Conservation (phyloP, 495 filamentous ascomycete genomes). For the Daldinia concentrica region DNA sequence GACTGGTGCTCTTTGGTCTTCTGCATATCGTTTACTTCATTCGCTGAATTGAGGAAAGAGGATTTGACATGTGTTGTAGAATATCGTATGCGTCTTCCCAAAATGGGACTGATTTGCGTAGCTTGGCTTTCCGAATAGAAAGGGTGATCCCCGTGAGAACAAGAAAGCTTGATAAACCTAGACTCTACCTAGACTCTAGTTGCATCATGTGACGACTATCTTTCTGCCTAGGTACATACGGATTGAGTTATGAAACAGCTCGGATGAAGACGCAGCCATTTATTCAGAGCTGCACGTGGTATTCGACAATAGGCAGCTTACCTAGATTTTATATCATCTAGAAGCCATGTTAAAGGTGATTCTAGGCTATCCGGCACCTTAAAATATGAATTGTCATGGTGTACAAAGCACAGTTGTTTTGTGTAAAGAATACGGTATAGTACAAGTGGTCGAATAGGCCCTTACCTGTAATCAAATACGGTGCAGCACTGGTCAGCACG, state of each 20-base stretch:
- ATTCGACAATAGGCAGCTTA: conserved; percentile 30
- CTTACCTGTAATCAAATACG: conserved; percentile 12
- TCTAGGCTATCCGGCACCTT: background rate
- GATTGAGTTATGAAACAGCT: conserved; percentile 14
- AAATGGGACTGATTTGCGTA: conserved; percentile 27
- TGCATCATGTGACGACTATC: conserved; percentile 28
- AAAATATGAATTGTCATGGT: conserved; percentile 1
- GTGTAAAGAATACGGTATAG: conserved; percentile 28
- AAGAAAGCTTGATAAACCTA: conserved; percentile 7
- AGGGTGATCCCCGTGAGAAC: conserved; percentile 17
- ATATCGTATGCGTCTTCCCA: conserved; percentile 34
- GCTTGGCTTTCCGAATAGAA: conserved; percentile 17
- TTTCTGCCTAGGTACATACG: background rate
- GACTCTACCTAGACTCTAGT: conserved; percentile 7
- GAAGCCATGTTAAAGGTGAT: background rate
- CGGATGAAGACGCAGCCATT: background rate
- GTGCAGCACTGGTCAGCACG: background rate
- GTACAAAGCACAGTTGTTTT: conserved; percentile 22
- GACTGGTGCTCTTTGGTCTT: conserved; percentile 19
- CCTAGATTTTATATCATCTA: conserved; percentile 5
- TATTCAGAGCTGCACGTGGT: conserved; percentile 30
- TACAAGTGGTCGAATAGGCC: conserved; percentile 14
- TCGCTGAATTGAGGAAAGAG: conserved; percentile 27
- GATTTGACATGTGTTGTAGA: conserved; percentile 41
- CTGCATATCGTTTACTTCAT: conserved; percentile 24